Evolutionary conservation across 139 green algal species (phyloP).

Genomic region (Penium margaritaceum): DNA sequence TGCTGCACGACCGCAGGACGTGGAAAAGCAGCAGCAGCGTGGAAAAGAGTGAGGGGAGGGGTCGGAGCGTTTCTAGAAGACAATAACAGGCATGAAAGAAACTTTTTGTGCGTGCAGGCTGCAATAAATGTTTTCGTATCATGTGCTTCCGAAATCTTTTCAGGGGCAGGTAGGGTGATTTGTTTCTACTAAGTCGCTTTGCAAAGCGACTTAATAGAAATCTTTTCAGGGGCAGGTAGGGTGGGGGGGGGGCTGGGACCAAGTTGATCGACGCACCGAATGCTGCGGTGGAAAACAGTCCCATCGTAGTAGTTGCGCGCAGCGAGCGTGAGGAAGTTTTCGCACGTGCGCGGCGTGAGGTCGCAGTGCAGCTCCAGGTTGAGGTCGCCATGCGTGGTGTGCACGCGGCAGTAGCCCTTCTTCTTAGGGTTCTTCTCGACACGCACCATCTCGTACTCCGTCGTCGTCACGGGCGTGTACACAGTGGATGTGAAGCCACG

Average conservation of each 20-base stretch:
- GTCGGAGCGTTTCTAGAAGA: not conserved
- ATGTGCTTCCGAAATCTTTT: too few relatives aligned
- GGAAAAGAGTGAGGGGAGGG: not conserved
- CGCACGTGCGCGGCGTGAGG: constrained; percentile 67
- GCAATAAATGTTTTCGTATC: too few relatives aligned
- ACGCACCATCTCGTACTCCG: constrained; percentile 49
- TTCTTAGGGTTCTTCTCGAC: constrained; percentile 69
- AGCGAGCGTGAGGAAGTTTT: constrained; percentile 90
- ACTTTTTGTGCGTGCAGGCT: not conserved
- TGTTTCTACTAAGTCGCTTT: not conserved
- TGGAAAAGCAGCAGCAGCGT: not conserved
- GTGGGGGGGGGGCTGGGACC: not conserved
- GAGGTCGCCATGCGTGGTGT: constrained; percentile 53
- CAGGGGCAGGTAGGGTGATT: too few relatives aligned
- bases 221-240: not conserved
- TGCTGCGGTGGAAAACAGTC: constrained; percentile 80
- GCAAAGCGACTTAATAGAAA: not conserved
- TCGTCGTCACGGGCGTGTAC: constrained; percentile 55
- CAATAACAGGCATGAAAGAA: not conserved
- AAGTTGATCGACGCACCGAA: too few relatives aligned
- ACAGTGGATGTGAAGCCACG: constrained; percentile 78
- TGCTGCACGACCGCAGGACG: not conserved
- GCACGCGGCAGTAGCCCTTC: constrained; percentile 79
- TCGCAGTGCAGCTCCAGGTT: constrained; percentile 49
- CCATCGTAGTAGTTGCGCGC: constrained; percentile 82